Base-by-base conservation (phyloP, 371 early-diverging fungal genomes). In the Saksenaea vasiformis region DNA sequence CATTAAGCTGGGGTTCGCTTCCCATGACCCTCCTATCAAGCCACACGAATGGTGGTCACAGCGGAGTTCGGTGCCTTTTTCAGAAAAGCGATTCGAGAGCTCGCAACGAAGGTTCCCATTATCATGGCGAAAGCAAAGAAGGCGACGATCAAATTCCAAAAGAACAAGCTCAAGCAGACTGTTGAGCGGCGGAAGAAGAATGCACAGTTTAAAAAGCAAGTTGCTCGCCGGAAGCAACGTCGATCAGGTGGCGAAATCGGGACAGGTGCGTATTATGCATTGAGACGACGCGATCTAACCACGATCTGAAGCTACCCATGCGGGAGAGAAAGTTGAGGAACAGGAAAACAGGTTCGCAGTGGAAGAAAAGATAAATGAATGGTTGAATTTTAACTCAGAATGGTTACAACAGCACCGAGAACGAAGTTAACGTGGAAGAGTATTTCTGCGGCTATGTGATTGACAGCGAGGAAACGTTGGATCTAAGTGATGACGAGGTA, bases 81-180 rank as follows among this genome's bases (percentile, higher is more conserved):
- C 1, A 39, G 39, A 39, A 39, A 39, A 11, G 11, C n/a, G 39
- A n/a, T n/a, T n/a, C 2, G n/a, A 39, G 3, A 3, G 3, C 11
- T 31, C 31, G 4, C 39, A 39, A 39, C 39, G n/a, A n/a, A 14
- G 3, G 3, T 3, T 39, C 39, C 39, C 11, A 39, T 39, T 39
- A 19, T 13, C 51, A 88, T 88, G 88, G 87, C 80, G 58, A 92
- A 93, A 79, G 87, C 78, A 37, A 92, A 88, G 69, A 96, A 96
- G 72, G 71, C 90, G 11, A 94, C 93, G 5, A 92, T 90, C 74
- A 95, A 93, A 83, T 95, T 91, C 73, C 89, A 91, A 73, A 91
- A 93, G 80, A 89, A 83, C 66, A 86, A 91, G 58, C 82, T 95
- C 55, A 93, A 93, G 74, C 78, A 79, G 34, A 85, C 83, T 28